These are phyloP conservation scores for Trichoderma gamsii DNA, from an alignment of 495 filamentous ascomycete genomes.

Conservation along the genomic window DNA sequence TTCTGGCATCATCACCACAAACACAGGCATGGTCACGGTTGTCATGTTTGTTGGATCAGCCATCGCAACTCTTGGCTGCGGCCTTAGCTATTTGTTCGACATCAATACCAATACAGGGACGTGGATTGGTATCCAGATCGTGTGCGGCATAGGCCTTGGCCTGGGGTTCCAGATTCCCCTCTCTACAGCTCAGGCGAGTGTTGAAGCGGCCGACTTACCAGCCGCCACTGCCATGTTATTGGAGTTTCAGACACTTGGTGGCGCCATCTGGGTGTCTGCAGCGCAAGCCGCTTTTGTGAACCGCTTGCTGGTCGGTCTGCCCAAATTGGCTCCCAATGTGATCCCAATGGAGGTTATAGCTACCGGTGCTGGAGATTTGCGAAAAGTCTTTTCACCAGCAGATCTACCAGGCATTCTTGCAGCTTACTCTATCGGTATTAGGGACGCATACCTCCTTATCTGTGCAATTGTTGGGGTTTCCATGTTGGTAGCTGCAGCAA, in stretches of 20 bases:
- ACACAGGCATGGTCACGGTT: conserved; percentile 29
- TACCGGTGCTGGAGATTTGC: conserved; percentile 49
- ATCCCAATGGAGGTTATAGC: conserved; percentile 36
- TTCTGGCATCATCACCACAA: conserved; percentile 28
- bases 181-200: conserved; percentile 34
- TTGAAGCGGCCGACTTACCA: conserved; percentile 43
- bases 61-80: conserved; percentile 23
- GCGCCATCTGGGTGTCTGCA: conserved; percentile 42
- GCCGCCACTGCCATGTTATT: conserved; percentile 49
- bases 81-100: conserved; percentile 45
- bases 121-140: conserved; percentile 61
- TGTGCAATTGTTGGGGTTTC: conserved; percentile 27
- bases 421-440: conserved; percentile 56
- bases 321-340: conserved; percentile 35
- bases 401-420: conserved; percentile 45
- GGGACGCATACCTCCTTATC: conserved; percentile 38
- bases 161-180: conserved; percentile 51
- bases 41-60: conserved; percentile 28
- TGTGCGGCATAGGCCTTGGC: conserved; percentile 55
- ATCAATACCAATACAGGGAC: conserved; percentile 25
- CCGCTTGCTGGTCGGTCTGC: conserved; percentile 31
- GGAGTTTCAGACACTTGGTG: conserved; percentile 45
- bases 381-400: conserved; percentile 36
- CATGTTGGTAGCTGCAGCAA: conserved; percentile 24
- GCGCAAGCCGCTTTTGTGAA: conserved; percentile 47